Evolutionary conservation across 2,329 filamentous ascomycete species (phyloP), one percentile per base, ranked within the genome.

Genomic region (Penicillium paneum): DNA sequence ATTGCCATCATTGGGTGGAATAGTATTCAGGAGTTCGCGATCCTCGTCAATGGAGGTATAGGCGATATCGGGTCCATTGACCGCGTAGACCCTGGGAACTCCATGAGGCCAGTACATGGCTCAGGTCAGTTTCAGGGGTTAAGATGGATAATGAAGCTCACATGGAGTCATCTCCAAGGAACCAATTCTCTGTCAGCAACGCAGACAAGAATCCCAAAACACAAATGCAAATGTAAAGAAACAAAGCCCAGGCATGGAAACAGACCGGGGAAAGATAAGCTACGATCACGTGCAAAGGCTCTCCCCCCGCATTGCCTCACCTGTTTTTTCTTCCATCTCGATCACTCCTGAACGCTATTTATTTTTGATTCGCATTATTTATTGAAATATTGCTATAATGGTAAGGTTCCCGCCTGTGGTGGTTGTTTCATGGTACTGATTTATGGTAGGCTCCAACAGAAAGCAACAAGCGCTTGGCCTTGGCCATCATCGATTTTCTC

Each of bases 401-500:
- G 66, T 69, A 58, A 47, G 53, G 34, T 28, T 34, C 6, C 13
- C 21, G 2, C 11, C 11, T 32, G 32, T 31, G 12, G 21, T 6
- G 21, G 29, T 24, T 3, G 15, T n/a, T n/a, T 32, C 19, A 29
- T 19, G n/a, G 28, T 43, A 48, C 49, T 57, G 5, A 31, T 11
- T 19, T n/a, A 12, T 32, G n/a, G 13, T 57, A 76, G 74, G 73
- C 74, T 56, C 72, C 72, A 13, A 71, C 70, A 53, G 79, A 81
- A 63, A 84, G 84, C 51, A 85, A 85, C 73, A 87, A 99, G 84
- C 91, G 92, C 78, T 88, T 99, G 61, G 94, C 94, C 74, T 90
- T 99, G 72, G 91, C 94, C 67, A 93, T 99, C 75, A 91, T 96
- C 80, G 91, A 97, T 78, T 99, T 96, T 80, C 88, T 99, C 58